phyloP scores from a whole-genome alignment of 306 rosid genomes.

The Cicer judaicum region DNA sequence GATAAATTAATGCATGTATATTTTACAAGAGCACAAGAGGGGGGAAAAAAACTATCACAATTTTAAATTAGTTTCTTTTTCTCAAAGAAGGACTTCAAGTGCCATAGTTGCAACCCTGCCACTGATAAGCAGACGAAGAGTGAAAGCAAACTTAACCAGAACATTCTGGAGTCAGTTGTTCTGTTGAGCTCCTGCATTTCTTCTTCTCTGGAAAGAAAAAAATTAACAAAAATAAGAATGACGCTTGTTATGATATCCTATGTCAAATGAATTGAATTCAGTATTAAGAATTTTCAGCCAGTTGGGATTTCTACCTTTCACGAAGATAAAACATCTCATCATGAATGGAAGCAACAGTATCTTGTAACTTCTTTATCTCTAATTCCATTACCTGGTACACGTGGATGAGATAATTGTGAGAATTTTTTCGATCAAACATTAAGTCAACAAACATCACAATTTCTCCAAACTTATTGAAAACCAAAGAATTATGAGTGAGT shows the following conservation, averaged over 20 bases:
- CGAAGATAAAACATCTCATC: conserved; percentile 89
- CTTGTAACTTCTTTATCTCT: conserved; percentile 78
- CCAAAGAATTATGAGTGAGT: background rate
- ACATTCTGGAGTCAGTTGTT: conserved; percentile 73
- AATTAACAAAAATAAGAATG: conserved; percentile 1
- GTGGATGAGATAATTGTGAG: conserved; percentile 29
- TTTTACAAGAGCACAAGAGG: conserved; percentile 48
- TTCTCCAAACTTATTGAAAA: conserved; percentile 26
- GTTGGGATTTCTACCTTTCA: conserved; percentile 58
- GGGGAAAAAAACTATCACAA: conserved; percentile 30
- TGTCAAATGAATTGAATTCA: background rate
- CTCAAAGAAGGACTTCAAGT: conserved; percentile 89
- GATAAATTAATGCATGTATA: conserved; percentile 50
- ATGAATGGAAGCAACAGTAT: conserved; percentile 70
- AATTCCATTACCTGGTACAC: conserved; percentile 77
- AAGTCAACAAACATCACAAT: conserved; percentile 13
- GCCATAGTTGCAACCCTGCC: conserved; percentile 87
- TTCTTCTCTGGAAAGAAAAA: conserved; percentile 69
- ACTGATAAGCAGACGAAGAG: conserved; percentile 76
- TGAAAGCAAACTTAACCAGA: conserved; percentile 80
- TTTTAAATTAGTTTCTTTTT: conserved; percentile 87
- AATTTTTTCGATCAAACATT: background rate
- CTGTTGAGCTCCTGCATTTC: conserved; percentile 92
- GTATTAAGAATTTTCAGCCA: conserved; percentile 24
- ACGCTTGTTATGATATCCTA: background rate